A percentile compares a stretch with the other conserved stretches of the same genome.
These are phyloP conservation scores for Cercospora zeae-maydis DNA, from an alignment of 2,329 filamentous ascomycete genomes.

Conservation along the genomic window DNA sequence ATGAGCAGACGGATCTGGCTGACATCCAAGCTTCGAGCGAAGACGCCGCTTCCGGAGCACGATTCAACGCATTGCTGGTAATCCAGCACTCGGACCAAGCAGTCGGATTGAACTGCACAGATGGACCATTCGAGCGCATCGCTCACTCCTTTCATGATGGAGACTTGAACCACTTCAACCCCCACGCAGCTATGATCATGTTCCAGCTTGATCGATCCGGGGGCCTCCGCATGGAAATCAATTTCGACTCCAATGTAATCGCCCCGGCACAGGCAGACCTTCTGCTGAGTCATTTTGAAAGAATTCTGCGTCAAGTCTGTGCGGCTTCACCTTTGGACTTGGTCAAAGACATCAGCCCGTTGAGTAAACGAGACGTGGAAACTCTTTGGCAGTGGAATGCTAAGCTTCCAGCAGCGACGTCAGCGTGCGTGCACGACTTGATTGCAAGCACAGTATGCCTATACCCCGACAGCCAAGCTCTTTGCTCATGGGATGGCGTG, in stretches of 20 bases:
- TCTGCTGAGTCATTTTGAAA: constrained; percentile 9
- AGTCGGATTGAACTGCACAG: background rate
- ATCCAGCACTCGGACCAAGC: constrained; percentile 3
- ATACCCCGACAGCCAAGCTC: background rate
- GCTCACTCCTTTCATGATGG: background rate
- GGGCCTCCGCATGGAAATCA: background rate
- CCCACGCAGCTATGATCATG: constrained; percentile 16
- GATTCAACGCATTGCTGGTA: constrained; percentile 9
- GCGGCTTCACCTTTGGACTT: background rate
- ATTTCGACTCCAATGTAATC: constrained; percentile 9
- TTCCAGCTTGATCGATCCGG: background rate
- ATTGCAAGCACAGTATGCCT: background rate
- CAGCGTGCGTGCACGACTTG: constrained; percentile 8
- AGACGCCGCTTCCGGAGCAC: constrained; percentile 1
- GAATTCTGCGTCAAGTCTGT: constrained; percentile 11
- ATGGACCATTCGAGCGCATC: constrained; percentile 5
- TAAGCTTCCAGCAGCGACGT: background rate
- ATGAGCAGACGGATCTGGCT: constrained; percentile 14
- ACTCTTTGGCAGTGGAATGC: constrained; percentile 10
- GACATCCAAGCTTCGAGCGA: constrained; percentile 7
- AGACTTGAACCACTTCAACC: constrained; percentile 11
- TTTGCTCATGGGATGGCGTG: constrained; percentile 30
- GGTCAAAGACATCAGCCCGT: constrained; percentile 4
- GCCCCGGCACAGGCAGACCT: background rate
- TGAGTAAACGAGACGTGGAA: constrained; percentile 6